A percentile compares a stretch with the other conserved stretches of the same genome.
These are phyloP conservation scores for Cystobasidiaceae sp. DNA, from an alignment of 1,284 basidiomycete genomes.

Conservation along the genomic window DNA sequence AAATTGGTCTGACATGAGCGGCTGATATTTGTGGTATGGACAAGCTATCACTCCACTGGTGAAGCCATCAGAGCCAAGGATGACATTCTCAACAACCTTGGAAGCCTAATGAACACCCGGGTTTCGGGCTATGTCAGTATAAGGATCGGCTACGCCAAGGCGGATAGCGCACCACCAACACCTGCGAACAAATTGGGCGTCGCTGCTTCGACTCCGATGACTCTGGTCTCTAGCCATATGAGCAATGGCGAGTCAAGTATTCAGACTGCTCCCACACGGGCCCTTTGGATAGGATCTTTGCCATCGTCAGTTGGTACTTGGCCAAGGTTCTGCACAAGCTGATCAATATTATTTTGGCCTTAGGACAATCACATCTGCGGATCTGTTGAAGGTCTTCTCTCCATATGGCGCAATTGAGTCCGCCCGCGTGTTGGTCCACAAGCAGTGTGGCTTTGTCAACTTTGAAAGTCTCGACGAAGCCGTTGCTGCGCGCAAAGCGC, in stretches of 20 bases:
- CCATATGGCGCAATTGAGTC: constrained; percentile 97
- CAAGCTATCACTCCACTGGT: constrained; percentile 65
- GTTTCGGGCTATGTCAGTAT: constrained; percentile 72
- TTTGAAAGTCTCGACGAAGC: constrained; percentile 96
- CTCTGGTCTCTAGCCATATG: neutral
- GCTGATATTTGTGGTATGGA: too few species aligned
- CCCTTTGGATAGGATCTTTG: constrained; percentile 93
- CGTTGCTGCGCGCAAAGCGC: constrained; percentile 83
- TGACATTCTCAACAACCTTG: constrained; percentile 88
- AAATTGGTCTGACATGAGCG: too few species aligned
- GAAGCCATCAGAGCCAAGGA: constrained; percentile 95
- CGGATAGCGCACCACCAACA: constrained; percentile 83
- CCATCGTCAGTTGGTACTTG: constrained; percentile 53
- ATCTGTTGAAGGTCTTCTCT: constrained; percentile 81
- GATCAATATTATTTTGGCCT: neutral
- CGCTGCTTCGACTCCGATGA: constrained; percentile 53
- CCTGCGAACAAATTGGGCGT: constrained; percentile 48
- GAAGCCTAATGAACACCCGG: constrained; percentile 81
- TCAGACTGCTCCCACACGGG: constrained; percentile 71
- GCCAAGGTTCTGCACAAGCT: neutral
- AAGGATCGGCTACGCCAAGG: constrained; percentile 95
- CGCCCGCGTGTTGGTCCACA: constrained; percentile 88
- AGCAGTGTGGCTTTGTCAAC: constrained; percentile 91
- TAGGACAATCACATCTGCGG: constrained; percentile 75
- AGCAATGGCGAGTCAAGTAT: constrained; percentile 21